These are phyloP conservation scores for Akebia trifoliata DNA, from an alignment of 164 flowering plant genomes.

Conservation along the genomic window DNA sequence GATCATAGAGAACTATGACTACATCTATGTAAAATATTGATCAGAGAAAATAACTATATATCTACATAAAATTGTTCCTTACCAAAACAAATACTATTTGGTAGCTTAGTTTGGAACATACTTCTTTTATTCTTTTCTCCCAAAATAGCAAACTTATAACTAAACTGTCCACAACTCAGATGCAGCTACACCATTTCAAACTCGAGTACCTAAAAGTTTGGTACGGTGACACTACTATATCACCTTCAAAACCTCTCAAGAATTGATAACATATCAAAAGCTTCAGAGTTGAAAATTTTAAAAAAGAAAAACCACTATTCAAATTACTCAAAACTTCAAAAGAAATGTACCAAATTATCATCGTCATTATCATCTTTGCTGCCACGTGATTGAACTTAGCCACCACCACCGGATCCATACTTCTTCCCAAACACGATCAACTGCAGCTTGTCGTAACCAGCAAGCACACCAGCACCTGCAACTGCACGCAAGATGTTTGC, in stretches of 20 bases:
- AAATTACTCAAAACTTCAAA: constrained; percentile 3
- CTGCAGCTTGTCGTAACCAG: constrained; percentile 45
- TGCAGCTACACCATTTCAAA: too few species aligned
- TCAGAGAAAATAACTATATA: too few species aligned
- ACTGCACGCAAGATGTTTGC: constrained; percentile 48
- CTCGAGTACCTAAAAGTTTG: too few species aligned
- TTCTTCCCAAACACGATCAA: constrained; percentile 29
- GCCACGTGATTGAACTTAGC: constrained; percentile 14
- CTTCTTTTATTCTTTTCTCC: too few species aligned
- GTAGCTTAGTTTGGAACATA: too few species aligned
- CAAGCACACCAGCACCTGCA: constrained; percentile 52
- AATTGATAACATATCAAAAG: not conserved
- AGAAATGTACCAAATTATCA: constrained; percentile 5
- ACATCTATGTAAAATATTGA: too few species aligned
- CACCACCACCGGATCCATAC: constrained; percentile 35
- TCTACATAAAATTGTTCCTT: too few species aligned
- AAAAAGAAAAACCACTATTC: not conserved
- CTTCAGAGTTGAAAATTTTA: not conserved
- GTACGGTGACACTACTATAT: not conserved
- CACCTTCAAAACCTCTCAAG: too few species aligned
- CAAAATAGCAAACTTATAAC: too few species aligned
- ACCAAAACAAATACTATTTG: too few species aligned
- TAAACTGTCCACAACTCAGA: too few species aligned
- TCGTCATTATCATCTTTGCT: constrained; percentile 6
- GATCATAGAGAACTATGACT: too few species aligned